These are phyloP conservation scores for Xylaria polymorpha DNA, from an alignment of 2,329 filamentous ascomycete genomes.

Conservation along the genomic window DNA sequence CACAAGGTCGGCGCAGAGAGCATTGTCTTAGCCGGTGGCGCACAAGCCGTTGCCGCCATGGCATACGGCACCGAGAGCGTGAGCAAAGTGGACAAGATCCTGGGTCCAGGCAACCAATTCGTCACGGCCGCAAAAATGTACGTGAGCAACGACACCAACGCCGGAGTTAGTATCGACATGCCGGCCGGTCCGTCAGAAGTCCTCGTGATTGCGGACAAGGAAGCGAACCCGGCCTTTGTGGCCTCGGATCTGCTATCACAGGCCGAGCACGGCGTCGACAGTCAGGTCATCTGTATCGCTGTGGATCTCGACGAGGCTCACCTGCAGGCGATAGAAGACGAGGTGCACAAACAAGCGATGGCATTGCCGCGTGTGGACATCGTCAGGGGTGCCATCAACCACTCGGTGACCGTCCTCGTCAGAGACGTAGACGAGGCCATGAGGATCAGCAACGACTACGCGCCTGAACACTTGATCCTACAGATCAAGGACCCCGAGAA, in stretches of 20 bases:
- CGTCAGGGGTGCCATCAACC: conserved; percentile 86
- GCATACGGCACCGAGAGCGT: conserved; percentile 96
- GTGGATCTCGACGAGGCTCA: conserved; percentile 79
- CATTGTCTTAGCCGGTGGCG: conserved; percentile 94
- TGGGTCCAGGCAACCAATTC: conserved; percentile 97
- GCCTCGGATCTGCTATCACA: conserved; percentile 94
- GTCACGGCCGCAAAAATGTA: conserved; percentile 99
- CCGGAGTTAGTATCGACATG: conserved; percentile 97
- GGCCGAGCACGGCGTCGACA: conserved; percentile 96
- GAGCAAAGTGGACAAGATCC: conserved; percentile 97
- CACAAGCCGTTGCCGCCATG: conserved; percentile 95
- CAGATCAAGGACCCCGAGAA: conserved; percentile 83
- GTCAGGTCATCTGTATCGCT: conserved; percentile 91
- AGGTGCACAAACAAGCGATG: conserved; percentile 87
- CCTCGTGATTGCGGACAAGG: conserved; percentile 90
- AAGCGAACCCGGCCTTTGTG: conserved; percentile 92
- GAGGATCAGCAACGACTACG: conserved; percentile 89
- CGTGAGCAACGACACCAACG: conserved; percentile 96
- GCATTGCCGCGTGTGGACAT: conserved; percentile 92
- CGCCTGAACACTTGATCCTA: conserved; percentile 94
- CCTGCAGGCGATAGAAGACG: conserved; percentile 86
- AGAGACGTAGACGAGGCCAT: conserved; percentile 78
- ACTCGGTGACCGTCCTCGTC: conserved; percentile 89
- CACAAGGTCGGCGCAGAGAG: conserved; percentile 97
- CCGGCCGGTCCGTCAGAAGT: conserved; percentile 96